Percentiles rank a stretch among this genome's conserved stretches.
These are phyloP conservation scores for Corchorus olitorius DNA, from an alignment of 345 rosid genomes.

Conservation along the genomic window DNA sequence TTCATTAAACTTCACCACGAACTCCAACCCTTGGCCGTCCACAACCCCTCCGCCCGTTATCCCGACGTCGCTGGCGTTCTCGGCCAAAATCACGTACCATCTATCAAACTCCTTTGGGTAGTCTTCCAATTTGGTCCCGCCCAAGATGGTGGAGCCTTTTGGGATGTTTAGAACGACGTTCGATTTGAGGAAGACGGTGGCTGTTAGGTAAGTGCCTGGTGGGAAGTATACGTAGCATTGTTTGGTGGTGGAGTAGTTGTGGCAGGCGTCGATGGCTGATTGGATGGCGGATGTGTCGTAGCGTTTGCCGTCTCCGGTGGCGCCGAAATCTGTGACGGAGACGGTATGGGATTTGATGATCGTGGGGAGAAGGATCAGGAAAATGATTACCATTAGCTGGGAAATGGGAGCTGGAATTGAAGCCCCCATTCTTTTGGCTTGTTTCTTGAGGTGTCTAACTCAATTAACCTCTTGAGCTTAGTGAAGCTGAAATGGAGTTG, in stretches of 20 bases:
- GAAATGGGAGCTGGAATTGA: not conserved
- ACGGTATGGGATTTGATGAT: conserved; percentile 37
- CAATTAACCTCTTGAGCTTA: not conserved
- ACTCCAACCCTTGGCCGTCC: conserved; percentile 81
- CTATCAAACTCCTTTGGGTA: conserved; percentile 54
- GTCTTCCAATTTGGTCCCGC: conserved; percentile 67
- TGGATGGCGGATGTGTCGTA: conserved; percentile 84
- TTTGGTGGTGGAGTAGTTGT: conserved; percentile 32
- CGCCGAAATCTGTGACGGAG: conserved; percentile 76
- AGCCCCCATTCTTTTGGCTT: not conserved
- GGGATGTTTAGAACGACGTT: conserved; percentile 62
- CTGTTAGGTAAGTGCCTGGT: conserved; percentile 70
- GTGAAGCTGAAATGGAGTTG: not conserved
- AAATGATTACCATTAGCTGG: not conserved
- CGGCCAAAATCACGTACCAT: conserved; percentile 87
- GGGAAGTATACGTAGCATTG: conserved; percentile 76
- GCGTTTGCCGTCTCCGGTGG: conserved; percentile 70
- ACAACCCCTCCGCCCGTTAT: conserved; percentile 84
- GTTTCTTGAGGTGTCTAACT: not conserved
- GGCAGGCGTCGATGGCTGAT: conserved; percentile 69
- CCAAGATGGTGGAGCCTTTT: conserved; percentile 62
- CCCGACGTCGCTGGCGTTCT: conserved; percentile 75
- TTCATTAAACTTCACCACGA: conserved; percentile 62
- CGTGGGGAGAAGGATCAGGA: conserved; percentile 10
- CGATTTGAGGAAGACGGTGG: conserved; percentile 71